Percentiles rank a stretch among this genome's conserved stretches.
These are phyloP conservation scores for Dorcoceras hygrometricum DNA, from an alignment of 257 asterid genomes.

Conservation along the genomic window DNA sequence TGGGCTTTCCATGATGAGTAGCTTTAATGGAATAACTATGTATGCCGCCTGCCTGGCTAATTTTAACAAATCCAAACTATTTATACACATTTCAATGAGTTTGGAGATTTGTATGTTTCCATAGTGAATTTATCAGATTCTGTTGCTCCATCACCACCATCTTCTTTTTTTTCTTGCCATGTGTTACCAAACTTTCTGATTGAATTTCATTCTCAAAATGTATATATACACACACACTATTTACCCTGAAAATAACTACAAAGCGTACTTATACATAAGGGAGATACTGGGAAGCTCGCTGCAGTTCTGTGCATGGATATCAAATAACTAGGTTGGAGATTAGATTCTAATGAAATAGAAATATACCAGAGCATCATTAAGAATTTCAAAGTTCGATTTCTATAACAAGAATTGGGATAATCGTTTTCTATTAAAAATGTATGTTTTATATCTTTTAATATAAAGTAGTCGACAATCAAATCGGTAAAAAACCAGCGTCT, in stretches of 20 bases:
- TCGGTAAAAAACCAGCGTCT: no score
- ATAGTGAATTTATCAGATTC: slow-evolving; percentile 30
- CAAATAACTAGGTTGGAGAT: no score
- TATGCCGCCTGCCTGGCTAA: slow-evolving; percentile 16
- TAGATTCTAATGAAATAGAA: no score
- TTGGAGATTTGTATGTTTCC: slow-evolving; percentile 47
- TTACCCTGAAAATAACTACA: neutral
- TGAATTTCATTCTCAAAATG: slow-evolving; percentile 43
- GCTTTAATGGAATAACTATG: slow-evolving; percentile 15
- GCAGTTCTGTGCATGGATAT: no score
- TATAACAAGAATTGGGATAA: no score
- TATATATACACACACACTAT: neutral
- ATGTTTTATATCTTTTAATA: no score
- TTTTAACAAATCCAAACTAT: slow-evolving; percentile 24
- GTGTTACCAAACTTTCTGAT: slow-evolving; percentile 56
- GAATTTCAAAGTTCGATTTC: no score
- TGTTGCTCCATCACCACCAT: slow-evolving; percentile 50
- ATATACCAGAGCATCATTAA: no score
- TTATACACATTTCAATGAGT: slow-evolving; percentile 27
- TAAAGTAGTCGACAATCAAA: no score
- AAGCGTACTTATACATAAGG: neutral
- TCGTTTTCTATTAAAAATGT: no score
- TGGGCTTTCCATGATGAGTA: slow-evolving; percentile 46
- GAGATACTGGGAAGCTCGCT: no score
- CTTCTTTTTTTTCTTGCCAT: slow-evolving; percentile 26